These are phyloP conservation scores for Aspergillus quadricinctus DNA, from an alignment of 2,329 filamentous ascomycete species.

Conservation along the genomic window DNA sequence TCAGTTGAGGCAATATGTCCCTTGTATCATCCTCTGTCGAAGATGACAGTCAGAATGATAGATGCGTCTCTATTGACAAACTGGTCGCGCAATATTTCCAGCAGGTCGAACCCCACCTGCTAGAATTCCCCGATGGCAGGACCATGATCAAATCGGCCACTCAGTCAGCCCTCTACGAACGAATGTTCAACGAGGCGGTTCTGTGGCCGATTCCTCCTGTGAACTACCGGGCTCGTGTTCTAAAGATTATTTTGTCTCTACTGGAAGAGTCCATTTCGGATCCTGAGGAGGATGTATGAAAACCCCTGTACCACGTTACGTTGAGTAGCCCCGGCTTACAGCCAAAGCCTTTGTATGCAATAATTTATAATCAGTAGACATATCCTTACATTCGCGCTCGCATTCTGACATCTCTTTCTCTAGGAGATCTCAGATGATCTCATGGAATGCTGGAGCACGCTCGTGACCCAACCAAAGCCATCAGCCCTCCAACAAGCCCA, in stretches of 20 bases:
- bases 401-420: neutral
- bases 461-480: slow-evolving; percentile 62
- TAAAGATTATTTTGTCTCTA: slow-evolving; percentile 67
- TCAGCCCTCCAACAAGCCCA: slow-evolving; percentile 64
- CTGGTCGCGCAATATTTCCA: slow-evolving; percentile 72
- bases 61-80: slow-evolving; percentile 23
- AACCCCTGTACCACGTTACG: slow-evolving; percentile 1
- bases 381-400: neutral
- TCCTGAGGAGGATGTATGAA: slow-evolving; percentile 77
- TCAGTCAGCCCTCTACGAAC: slow-evolving; percentile 63
- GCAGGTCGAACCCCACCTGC: slow-evolving; percentile 56
- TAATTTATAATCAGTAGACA: neutral
- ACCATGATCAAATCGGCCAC: slow-evolving; percentile 57
- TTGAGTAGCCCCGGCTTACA: neutral
- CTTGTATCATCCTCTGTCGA: neutral
- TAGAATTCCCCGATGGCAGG: slow-evolving; percentile 60
- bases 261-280: slow-evolving; percentile 73
- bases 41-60: neutral
- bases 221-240: slow-evolving; percentile 64
- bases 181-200: slow-evolving; percentile 60
- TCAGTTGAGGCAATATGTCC: neutral
- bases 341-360: slow-evolving; percentile 7
- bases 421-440: slow-evolving; percentile 83
- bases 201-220: slow-evolving; percentile 58
- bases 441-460: slow-evolving; percentile 61